Evolutionary conservation across 2,329 filamentous ascomycete genomes (phyloP).

Genomic region (Triangularia setosa): DNA sequence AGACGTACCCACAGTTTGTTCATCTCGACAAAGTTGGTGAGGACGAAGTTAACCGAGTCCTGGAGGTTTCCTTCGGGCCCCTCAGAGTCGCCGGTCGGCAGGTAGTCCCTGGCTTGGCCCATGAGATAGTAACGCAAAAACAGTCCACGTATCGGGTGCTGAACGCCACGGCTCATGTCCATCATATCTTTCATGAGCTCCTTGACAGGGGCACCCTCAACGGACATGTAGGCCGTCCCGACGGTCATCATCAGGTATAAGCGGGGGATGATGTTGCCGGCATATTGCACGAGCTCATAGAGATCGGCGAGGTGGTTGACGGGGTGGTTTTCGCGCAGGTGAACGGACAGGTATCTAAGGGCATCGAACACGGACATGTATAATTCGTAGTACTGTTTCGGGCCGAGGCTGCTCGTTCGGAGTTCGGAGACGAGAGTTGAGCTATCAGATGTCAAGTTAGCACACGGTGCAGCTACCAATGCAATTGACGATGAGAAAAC

Average conservation of each 20-base stretch:
- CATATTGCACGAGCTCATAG: constrained; percentile 97
- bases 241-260: constrained; percentile 99
- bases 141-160: constrained; percentile 91
- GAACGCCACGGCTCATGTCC: constrained; percentile 98
- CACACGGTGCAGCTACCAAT: neutral
- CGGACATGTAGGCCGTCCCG: constrained; percentile 97
- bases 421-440: constrained; percentile 98
- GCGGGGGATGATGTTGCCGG: constrained; percentile 93
- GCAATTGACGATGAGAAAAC: constrained; percentile 31
- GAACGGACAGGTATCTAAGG: constrained; percentile 89
- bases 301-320: constrained; percentile 97
- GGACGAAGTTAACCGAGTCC: constrained; percentile 95
- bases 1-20: constrained; percentile 98
- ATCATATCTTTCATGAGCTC: constrained; percentile 99
- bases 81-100: constrained; percentile 78
- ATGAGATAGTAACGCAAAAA: constrained; percentile 96
- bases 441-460: constrained; percentile 45
- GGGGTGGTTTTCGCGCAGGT: constrained; percentile 94
- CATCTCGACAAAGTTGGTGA: constrained; percentile 99
- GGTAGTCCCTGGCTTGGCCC: constrained; percentile 84
- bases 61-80: constrained; percentile 93
- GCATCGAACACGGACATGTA: constrained; percentile 99
- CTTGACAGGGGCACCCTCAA: constrained; percentile 96
- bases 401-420: constrained; percentile 92
- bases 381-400: constrained; percentile 99